Evolutionary conservation across 2,329 filamentous ascomycete species (phyloP).

Genomic region (Monosporascus sp.): DNA sequence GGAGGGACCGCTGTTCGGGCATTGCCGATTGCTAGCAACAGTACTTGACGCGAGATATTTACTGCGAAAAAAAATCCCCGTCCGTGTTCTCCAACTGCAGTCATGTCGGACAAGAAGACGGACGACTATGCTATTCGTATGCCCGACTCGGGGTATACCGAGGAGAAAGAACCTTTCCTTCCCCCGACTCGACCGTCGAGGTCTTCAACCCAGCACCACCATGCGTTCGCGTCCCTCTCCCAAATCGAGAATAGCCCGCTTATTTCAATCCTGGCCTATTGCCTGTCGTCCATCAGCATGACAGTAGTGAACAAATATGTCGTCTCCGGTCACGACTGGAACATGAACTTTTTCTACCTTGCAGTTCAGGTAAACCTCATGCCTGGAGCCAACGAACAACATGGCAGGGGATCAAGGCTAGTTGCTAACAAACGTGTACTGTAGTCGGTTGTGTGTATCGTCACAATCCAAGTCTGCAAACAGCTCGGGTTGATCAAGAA

Average conservation of each 20-base stretch:
- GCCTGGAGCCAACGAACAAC: background rate
- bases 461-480: constrained; percentile 79
- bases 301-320: constrained; percentile 99
- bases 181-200: constrained; percentile 25
- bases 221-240: constrained; percentile 31
- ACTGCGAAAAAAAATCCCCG: background rate
- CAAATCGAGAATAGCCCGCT: constrained; percentile 69
- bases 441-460: constrained; percentile 84
- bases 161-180: constrained; percentile 48
- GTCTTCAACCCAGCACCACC: constrained; percentile 33
- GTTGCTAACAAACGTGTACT: constrained; percentile 10
- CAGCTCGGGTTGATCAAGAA: constrained; percentile 76
- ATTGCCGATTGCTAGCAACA: no score
- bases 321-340: constrained; percentile 84
- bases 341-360: constrained; percentile 93
- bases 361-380: constrained; percentile 73
- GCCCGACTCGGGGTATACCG: constrained; percentile 53
- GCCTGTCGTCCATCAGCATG: constrained; percentile 95
- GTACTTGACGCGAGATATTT: no score
- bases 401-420: background rate
- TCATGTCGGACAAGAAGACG: constrained; percentile 87
- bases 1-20: background rate
- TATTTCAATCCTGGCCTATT: constrained; percentile 83
- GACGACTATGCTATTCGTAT: constrained; percentile 71
- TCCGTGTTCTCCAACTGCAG: constrained; percentile 21